Evolutionary conservation across 805 yeast species (phyloP).

Genomic region (Metschnikowia lochheadii): DNA sequence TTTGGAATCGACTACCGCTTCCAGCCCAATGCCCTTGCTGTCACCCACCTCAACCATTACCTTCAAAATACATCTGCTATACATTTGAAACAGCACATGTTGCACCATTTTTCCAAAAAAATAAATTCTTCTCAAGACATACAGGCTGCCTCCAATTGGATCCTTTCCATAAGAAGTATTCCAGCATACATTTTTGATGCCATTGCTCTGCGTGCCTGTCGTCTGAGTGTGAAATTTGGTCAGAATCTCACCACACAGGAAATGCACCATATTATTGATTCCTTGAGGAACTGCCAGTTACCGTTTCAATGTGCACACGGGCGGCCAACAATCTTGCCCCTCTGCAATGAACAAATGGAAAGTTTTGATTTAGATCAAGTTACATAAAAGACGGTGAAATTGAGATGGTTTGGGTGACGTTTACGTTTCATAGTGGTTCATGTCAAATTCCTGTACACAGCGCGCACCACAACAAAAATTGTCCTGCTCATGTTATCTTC

Average conservation of each 20-base stretch:
- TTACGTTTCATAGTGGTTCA: background rate
- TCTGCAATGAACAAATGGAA: slow-evolving; percentile 13
- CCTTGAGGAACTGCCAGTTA: slow-evolving; percentile 44
- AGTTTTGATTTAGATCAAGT: background rate
- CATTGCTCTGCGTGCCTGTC: slow-evolving; percentile 61
- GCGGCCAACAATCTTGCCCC: slow-evolving; percentile 65
- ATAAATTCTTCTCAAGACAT: background rate
- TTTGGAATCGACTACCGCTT: slow-evolving; percentile 44
- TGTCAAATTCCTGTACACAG: background rate
- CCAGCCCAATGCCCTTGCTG: slow-evolving; percentile 9
- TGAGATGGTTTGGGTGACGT: too few species aligned
- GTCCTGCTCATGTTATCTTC: background rate
- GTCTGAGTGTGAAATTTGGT: slow-evolving; percentile 72
- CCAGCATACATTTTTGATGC: slow-evolving; percentile 51
- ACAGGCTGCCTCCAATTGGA: slow-evolving; percentile 17
- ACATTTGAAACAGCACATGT: background rate
- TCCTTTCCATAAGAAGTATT: slow-evolving; percentile 23
- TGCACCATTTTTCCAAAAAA: background rate
- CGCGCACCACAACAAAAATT: background rate
- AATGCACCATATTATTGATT: slow-evolving; percentile 41
- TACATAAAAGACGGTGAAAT: background rate
- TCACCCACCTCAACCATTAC: slow-evolving; percentile 46
- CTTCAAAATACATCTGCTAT: slow-evolving; percentile 14
- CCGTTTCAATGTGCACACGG: slow-evolving; percentile 90
- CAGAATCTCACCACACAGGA: slow-evolving; percentile 40